Conservation (phyloP, 768 basidiomycete genomes). For the Pleurotus cornucopiae region DNA sequence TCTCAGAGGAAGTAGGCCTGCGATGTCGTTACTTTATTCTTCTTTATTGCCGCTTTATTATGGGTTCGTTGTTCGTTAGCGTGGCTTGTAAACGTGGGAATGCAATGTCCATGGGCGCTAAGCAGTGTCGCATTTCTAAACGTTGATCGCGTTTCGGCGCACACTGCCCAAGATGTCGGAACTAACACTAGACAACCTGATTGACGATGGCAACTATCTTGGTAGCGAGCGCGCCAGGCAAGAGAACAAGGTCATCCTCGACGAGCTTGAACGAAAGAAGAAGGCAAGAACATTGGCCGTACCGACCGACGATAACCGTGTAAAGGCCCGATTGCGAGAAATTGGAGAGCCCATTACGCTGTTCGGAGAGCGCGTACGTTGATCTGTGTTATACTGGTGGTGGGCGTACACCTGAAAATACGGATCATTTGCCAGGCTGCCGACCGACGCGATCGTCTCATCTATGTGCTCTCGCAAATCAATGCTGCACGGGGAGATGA, state of each 20-base stretch:
- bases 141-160: not conserved
- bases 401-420: slow-evolving; percentile 9
- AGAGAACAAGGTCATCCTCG: slow-evolving; percentile 85
- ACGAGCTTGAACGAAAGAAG: slow-evolving; percentile 98
- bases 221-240: slow-evolving; percentile 71
- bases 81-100: not conserved
- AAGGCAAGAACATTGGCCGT: slow-evolving; percentile 90
- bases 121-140: too few species aligned
- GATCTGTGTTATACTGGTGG: not conserved
- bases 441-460: slow-evolving; percentile 92
- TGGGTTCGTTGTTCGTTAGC: not conserved
- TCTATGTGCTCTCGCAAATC: slow-evolving; percentile 92
- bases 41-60: not conserved
- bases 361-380: slow-evolving; percentile 92
- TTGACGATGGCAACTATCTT: slow-evolving; percentile 74
- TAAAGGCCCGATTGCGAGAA: slow-evolving; percentile 84
- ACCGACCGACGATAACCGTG: slow-evolving; percentile 94
- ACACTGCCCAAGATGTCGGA: slow-evolving; percentile 51
- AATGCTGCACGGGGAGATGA: slow-evolving; percentile 85
- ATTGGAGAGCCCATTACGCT: slow-evolving; percentile 96
- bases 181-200: slow-evolving; percentile 69
- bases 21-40: not conserved
- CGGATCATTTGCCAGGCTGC: slow-evolving; percentile 61
- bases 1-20: slow-evolving; percentile 1
- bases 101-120: too few species aligned